Percentiles rank a stretch among this genome's conserved stretches.
phyloP scores from a whole-genome alignment of 345 rosid genomes.

The Citrus medica region DNA sequence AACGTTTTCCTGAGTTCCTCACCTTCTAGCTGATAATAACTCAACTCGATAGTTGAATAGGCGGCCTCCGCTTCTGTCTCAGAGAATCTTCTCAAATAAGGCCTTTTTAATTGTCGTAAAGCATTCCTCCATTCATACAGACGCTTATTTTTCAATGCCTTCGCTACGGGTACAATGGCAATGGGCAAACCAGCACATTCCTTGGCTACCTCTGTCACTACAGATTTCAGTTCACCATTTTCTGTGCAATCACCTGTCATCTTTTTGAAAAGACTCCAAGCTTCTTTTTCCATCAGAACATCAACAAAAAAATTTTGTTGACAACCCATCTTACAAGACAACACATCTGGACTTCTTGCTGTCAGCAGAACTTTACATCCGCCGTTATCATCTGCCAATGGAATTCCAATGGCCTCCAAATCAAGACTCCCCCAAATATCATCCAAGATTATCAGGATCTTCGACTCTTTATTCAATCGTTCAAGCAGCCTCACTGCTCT shows the following conservation, averaged over 20 bases:
- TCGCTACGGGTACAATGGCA: slow-evolving; percentile 18
- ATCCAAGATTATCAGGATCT: slow-evolving; percentile 7
- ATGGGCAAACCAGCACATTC: slow-evolving; percentile 35
- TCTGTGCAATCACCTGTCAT: slow-evolving; percentile 2
- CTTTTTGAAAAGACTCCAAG: background rate
- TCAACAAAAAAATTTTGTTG: background rate
- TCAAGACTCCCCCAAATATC: background rate
- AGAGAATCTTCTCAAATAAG: background rate
- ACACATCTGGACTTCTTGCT: background rate
- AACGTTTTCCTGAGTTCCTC: slow-evolving; percentile 19
- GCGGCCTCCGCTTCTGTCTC: no score
- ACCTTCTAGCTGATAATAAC: slow-evolving; percentile 10
- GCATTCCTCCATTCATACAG: slow-evolving; percentile 22
- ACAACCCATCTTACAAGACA: background rate
- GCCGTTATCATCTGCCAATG: background rate
- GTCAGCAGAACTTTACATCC: background rate
- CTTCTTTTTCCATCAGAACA: background rate
- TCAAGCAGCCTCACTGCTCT: background rate
- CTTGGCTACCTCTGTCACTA: slow-evolving; percentile 10
- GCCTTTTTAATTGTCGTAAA: background rate
- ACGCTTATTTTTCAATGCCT: background rate
- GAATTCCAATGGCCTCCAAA: slow-evolving; percentile 1
- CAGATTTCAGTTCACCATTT: background rate
- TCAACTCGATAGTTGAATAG: slow-evolving; percentile 9
- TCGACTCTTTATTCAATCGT: background rate